phyloP scores from a whole-genome alignment of 192 early-diverging fungal genomes.

The Coemansia sp. region DNA sequence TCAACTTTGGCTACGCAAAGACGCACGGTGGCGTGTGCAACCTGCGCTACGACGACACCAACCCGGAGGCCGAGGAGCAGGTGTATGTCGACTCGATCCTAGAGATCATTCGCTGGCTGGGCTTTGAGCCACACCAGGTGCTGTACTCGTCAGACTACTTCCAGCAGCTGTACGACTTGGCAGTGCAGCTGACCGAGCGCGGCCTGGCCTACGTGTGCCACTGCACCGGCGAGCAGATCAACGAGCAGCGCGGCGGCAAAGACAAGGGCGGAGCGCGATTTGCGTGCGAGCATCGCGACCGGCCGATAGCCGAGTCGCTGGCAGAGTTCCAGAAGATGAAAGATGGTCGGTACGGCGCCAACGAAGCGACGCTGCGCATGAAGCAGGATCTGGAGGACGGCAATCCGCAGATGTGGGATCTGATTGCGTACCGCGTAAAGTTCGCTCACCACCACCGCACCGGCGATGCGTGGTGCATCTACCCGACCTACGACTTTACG shows the following conservation, averaged over 20 bases:
- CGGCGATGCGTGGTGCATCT: conserved; percentile 93
- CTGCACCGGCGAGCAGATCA: conserved; percentile 94
- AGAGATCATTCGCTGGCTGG: conserved; percentile 94
- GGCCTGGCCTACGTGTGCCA: conserved; percentile 94
- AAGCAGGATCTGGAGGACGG: conserved; percentile 99
- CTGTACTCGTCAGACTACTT: conserved; percentile 99
- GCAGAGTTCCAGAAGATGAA: conserved; percentile 98
- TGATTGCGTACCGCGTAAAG: conserved; percentile 95
- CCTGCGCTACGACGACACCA: conserved; percentile 88
- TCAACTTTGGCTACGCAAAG: conserved; percentile 98
- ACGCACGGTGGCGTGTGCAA: conserved; percentile 87
- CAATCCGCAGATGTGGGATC: conserved; percentile 99
- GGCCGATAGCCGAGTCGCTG: conserved; percentile 90
- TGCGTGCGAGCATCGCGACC: conserved; percentile 87
- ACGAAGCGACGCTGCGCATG: conserved; percentile 93
- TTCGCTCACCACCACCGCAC: conserved; percentile 92
- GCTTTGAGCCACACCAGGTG: conserved; percentile 86
- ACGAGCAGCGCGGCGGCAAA: conserved; percentile 88
- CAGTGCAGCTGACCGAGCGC: conserved; percentile 82
- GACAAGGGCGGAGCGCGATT: conserved; percentile 72
- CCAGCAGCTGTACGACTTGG: conserved; percentile 92
- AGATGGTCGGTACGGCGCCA: conserved; percentile 91
- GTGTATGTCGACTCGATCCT: conserved; percentile 93
- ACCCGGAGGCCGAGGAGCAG: conserved; percentile 93
- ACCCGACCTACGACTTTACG: conserved; percentile 99